Evolutionary conservation across 2,329 filamentous ascomycete genomes (phyloP), one percentile per base, ranked within the genome.

Genomic region (Beauveria sp.): DNA sequence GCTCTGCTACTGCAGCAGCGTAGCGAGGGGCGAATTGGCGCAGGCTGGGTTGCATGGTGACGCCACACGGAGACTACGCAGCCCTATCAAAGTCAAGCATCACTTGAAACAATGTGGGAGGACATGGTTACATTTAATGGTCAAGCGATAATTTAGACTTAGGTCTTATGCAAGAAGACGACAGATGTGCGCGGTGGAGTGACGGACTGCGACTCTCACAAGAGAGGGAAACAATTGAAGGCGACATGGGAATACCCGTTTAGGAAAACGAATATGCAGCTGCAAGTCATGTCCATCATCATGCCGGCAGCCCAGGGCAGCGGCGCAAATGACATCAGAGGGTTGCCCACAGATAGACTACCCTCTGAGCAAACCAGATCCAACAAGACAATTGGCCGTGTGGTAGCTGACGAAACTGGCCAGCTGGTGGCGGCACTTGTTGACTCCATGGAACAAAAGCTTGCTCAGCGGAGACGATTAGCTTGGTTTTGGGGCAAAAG

Each of bases 401-500:
- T 44, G 34, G 48, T 26, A 34, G 56, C 56, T 59, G 48, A 59
- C 56, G 48, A 46, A 46, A 37, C 34, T 53, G n/a, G 30, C 22
- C 28, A 8, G 44, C 44, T 28, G n/a, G 48, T 59, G 48, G 37
- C 37, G 48, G 48, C 26, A 22, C 24, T 41, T 24, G 14, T 26
- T 51, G 22, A 7, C 24, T 24, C 22, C 7, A 16, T 41, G 18
- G 34, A 22, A 51, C 37, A 53, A 52, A 53, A 43, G 40, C 47
- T 59, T 53, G 47, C 56, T 44, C 37, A 16, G 48, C 48, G 47
- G 56, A 46, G 55, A 41, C 20, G 34, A 59, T 43, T 52, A 59
- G 56, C 55, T 50, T 57, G 55, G 14, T 58, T 58, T 43, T 50
- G 34, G 46, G 46, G 46, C 46, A 51, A 58, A 58, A 58, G 55